Conservation (phyloP, 768 basidiomycete species). For the Rhodosporidiobolus sp. region DNA sequence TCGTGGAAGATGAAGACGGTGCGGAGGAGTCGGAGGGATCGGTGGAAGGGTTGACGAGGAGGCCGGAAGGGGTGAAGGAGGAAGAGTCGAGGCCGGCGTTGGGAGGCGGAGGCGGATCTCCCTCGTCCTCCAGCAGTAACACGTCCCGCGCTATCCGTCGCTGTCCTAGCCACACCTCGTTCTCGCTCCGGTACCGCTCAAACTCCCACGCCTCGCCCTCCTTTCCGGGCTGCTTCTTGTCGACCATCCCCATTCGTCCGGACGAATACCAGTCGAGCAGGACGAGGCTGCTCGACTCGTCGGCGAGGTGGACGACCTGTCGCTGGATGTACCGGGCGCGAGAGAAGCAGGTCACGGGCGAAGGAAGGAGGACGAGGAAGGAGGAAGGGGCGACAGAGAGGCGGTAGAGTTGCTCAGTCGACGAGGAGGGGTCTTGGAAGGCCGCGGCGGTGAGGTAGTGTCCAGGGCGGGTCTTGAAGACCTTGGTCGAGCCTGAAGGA, state of each 20-base stretch:
- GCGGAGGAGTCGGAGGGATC: neutral
- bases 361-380: constrained; percentile 76
- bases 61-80: neutral
- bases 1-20: constrained; percentile 42
- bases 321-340: constrained; percentile 75
- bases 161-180: constrained; percentile 70
- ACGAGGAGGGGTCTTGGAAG: neutral
- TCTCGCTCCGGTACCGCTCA: constrained; percentile 74
- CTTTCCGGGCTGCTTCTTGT: constrained; percentile 49
- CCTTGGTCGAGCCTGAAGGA: constrained; percentile 77
- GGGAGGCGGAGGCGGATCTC: no score
- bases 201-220: constrained; percentile 85
- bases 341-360: constrained; percentile 89
- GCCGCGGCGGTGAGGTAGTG: constrained; percentile 50
- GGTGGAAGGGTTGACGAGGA: neutral
- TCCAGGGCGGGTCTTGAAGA: constrained; percentile 77
- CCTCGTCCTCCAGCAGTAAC: constrained; percentile 62
- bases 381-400: constrained; percentile 58
- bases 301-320: constrained; percentile 70
- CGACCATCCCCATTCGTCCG: constrained; percentile 59
- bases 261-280: constrained; percentile 90
- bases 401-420: constrained; percentile 64
- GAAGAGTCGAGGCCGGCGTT: neutral
- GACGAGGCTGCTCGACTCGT: constrained; percentile 59
- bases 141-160: constrained; percentile 68